phyloP scores from a whole-genome alignment of 2,329 filamentous ascomycete species.

The Talaromyces sp. region DNA sequence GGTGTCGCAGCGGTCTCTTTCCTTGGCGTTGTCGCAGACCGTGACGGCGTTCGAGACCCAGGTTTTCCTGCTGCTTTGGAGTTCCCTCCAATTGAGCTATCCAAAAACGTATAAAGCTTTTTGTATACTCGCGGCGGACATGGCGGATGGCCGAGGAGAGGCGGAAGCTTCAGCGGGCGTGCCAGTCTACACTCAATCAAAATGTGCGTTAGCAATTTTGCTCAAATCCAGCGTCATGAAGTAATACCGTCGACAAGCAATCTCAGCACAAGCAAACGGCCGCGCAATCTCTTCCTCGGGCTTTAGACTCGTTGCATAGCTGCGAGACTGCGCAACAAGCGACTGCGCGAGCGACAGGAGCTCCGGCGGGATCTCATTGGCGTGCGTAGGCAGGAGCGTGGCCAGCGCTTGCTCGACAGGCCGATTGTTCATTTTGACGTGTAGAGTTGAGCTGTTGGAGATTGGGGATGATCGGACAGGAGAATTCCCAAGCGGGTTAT shows the following conservation, averaged over 20 bases:
- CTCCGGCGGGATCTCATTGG: slow-evolving; percentile 60
- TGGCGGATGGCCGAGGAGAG: slow-evolving; percentile 69
- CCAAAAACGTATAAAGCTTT: slow-evolving; percentile 74
- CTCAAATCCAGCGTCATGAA: neutral
- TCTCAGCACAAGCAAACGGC: slow-evolving; percentile 75
- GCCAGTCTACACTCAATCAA: slow-evolving; percentile 57
- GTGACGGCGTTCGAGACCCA: slow-evolving; percentile 4
- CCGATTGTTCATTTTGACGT: slow-evolving; percentile 58
- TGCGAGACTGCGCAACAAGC: slow-evolving; percentile 73
- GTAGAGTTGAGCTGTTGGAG: slow-evolving; percentile 15
- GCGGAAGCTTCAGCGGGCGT: slow-evolving; percentile 68
- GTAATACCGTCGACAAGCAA: slow-evolving; percentile 76
- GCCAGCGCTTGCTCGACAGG: slow-evolving; percentile 68
- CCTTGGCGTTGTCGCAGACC: slow-evolving; percentile 5
- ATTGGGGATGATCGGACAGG: slow-evolving; percentile 15
- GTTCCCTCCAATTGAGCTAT: slow-evolving; percentile 56
- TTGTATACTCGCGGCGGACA: slow-evolving; percentile 77
- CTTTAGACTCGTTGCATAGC: slow-evolving; percentile 71
- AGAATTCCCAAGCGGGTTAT: slow-evolving; percentile 13
- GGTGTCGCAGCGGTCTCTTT: neutral
- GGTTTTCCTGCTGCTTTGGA: slow-evolving; percentile 11
- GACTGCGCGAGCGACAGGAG: slow-evolving; percentile 67
- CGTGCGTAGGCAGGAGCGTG: slow-evolving; percentile 69
- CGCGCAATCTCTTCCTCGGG: slow-evolving; percentile 84
- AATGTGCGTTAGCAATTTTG: neutral